These are phyloP conservation scores for Glycine latifolia DNA, from an alignment of 306 rosid species.

Conservation along the genomic window DNA sequence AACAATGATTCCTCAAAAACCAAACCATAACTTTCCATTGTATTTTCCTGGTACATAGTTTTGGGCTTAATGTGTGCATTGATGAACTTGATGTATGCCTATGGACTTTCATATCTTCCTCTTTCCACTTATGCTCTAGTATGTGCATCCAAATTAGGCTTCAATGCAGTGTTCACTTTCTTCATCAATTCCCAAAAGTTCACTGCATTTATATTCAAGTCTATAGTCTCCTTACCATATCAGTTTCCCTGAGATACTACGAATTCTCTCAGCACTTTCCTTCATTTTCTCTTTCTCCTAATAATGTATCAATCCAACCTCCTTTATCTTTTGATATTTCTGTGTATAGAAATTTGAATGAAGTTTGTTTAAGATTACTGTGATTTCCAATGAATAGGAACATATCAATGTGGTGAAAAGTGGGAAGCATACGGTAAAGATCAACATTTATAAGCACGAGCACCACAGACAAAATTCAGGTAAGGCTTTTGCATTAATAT, in stretches of 20 bases:
- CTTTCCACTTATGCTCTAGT: slow-evolving; percentile 64
- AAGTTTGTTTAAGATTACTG: too few species aligned
- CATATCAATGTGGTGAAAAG: too few species aligned
- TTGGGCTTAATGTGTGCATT: slow-evolving; percentile 49
- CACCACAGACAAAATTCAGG: too few species aligned
- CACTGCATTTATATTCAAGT: slow-evolving; percentile 56
- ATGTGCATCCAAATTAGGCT: slow-evolving; percentile 62
- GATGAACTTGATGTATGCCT: slow-evolving; percentile 58
- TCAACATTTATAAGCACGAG: too few species aligned
- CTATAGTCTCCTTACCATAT: slow-evolving; percentile 58
- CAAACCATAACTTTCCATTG: neutral
- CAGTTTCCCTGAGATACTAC: slow-evolving; percentile 39
- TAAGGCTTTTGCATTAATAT: too few species aligned
- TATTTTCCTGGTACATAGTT: slow-evolving; percentile 41
- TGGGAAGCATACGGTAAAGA: too few species aligned
- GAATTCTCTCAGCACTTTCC: too few species aligned
- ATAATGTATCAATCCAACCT: too few species aligned
- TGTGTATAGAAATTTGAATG: too few species aligned
- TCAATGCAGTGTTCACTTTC: slow-evolving; percentile 56
- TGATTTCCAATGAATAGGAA: too few species aligned
- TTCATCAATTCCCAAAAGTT: slow-evolving; percentile 61
- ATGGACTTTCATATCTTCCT: slow-evolving; percentile 63
- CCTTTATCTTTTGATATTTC: too few species aligned
- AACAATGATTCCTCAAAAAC: neutral
- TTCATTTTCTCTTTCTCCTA: too few species aligned